A percentile compares a stretch with the other conserved stretches of the same genome.
Conservation (phyloP, 2,329 filamentous ascomycete genomes). For the Pestalotiopsis sp. region DNA sequence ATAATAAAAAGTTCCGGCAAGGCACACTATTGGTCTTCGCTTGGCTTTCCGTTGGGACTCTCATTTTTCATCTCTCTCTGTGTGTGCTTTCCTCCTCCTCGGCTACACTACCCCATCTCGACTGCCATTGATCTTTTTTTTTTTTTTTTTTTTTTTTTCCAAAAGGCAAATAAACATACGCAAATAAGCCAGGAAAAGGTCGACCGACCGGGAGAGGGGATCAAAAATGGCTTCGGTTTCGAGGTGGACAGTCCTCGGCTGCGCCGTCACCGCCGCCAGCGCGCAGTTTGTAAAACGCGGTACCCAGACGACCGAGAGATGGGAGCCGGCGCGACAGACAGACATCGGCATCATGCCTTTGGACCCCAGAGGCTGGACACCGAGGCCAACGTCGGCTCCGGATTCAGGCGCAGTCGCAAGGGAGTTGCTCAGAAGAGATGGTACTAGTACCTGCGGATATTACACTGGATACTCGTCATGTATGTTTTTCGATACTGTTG, state of each 20-base stretch:
- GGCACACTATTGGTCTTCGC: background rate
- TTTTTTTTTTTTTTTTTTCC: too few relatives aligned
- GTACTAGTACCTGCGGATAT: conserved; percentile 27
- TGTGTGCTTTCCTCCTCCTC: background rate
- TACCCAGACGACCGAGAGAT: conserved; percentile 25
- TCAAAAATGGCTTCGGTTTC: conserved; percentile 21
- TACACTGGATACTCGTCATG: conserved; percentile 23
- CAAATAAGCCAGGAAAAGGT: too few relatives aligned
- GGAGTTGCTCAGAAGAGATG: conserved; percentile 24
- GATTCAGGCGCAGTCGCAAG: conserved; percentile 21
- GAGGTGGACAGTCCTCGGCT: conserved; percentile 31
- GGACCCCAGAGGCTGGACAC: conserved; percentile 27
- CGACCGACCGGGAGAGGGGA: too few relatives aligned
- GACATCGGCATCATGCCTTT: conserved; percentile 15
- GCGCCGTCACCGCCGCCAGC: conserved; percentile 26
- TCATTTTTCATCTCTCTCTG: background rate
- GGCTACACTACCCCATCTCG: too few relatives aligned
- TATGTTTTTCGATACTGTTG: conserved; percentile 18
- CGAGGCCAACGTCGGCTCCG: conserved; percentile 32
- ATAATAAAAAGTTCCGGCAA: too few relatives aligned
- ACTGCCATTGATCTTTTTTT: too few relatives aligned
- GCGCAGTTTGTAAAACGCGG: conserved; percentile 25
- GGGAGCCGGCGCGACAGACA: conserved; percentile 29
- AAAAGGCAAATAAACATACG: too few relatives aligned
- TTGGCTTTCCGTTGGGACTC: background rate